Evolutionary conservation across 2,329 filamentous ascomycete species (phyloP).

Genomic region (Cladobotryum protrusum): DNA sequence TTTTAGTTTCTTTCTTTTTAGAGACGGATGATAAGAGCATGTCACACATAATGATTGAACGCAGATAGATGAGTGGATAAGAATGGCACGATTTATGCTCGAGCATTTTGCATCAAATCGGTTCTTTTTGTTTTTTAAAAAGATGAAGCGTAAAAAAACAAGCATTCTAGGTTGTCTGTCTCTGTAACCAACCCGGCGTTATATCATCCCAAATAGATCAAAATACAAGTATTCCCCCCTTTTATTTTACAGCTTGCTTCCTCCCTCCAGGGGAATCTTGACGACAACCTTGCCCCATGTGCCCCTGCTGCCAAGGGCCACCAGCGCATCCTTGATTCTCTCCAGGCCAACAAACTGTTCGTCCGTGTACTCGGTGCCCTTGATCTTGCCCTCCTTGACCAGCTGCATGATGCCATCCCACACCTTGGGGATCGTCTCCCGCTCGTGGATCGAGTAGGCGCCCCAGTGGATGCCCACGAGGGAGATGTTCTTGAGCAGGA

Average conservation of each 20-base stretch:
- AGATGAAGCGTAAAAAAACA: too few relatives aligned
- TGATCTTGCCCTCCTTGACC: slow-evolving; percentile 71
- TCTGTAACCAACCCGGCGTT: too few relatives aligned
- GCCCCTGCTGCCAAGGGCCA: slow-evolving; percentile 69
- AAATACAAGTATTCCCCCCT: neutral
- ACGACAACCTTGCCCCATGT: slow-evolving; percentile 98
- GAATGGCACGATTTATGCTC: neutral
- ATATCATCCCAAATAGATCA: neutral
- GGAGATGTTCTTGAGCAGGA: slow-evolving; percentile 87
- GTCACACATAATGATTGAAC: neutral
- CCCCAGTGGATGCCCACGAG: slow-evolving; percentile 92
- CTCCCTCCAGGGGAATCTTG: slow-evolving; percentile 64
- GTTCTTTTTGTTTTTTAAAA: too few relatives aligned
- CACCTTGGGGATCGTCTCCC: slow-evolving; percentile 60
- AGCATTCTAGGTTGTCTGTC: too few relatives aligned
- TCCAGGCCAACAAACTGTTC: slow-evolving; percentile 78
- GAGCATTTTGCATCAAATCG: too few relatives aligned
- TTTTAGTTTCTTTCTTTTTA: too few relatives aligned
- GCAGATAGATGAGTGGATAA: neutral
- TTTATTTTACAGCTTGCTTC: slow-evolving; percentile 46
- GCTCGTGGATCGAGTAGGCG: slow-evolving; percentile 69
- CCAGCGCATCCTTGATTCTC: slow-evolving; percentile 66
- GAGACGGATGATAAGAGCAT: too few relatives aligned
- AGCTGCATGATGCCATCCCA: slow-evolving; percentile 79
- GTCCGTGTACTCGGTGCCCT: slow-evolving; percentile 75